Percentiles rank a stretch among this genome's conserved stretches.
phyloP scores from a whole-genome alignment of 805 yeast genomes.

The Sporopachydermia lactativora region DNA sequence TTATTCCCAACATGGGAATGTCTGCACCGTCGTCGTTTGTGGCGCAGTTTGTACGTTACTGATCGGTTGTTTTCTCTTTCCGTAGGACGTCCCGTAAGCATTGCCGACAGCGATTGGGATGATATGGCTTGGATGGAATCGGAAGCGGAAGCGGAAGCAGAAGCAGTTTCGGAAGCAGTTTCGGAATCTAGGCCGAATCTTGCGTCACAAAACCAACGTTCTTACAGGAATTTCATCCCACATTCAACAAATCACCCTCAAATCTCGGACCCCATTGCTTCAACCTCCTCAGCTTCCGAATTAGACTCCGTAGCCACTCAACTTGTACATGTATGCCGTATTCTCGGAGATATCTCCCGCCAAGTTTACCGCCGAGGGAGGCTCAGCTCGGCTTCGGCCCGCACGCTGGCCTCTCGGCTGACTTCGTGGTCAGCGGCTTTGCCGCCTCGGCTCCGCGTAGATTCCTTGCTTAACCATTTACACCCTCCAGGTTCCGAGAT shows the following conservation, averaged over 20 bases:
- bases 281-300: not conserved
- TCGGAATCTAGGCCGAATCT: not conserved
- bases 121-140: constrained; percentile 4
- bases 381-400: constrained; percentile 12
- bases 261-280: too few relatives aligned
- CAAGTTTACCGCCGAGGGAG: constrained; percentile 13
- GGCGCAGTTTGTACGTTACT: constrained; percentile 9
- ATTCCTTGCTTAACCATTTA: constrained; percentile 6
- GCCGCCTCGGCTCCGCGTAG: constrained; percentile 11
- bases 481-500: not conserved
- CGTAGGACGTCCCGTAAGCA: constrained; percentile 12
- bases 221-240: too few relatives aligned
- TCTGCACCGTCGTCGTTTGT: constrained; percentile 10
- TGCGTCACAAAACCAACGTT: too few relatives aligned
- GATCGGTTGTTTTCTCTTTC: constrained; percentile 12
- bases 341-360: constrained; percentile 13
- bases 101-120: constrained; percentile 13
- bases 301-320: constrained; percentile 11
- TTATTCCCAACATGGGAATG: constrained; percentile 11
- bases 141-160: constrained; percentile 1
- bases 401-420: constrained; percentile 10
- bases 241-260: too few relatives aligned
- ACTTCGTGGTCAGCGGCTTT: constrained; percentile 12
- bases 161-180: not conserved
- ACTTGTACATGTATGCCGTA: constrained; percentile 10